phyloP scores from a whole-genome alignment of 2,329 filamentous ascomycete species.

The Nigrospora oryzae region DNA sequence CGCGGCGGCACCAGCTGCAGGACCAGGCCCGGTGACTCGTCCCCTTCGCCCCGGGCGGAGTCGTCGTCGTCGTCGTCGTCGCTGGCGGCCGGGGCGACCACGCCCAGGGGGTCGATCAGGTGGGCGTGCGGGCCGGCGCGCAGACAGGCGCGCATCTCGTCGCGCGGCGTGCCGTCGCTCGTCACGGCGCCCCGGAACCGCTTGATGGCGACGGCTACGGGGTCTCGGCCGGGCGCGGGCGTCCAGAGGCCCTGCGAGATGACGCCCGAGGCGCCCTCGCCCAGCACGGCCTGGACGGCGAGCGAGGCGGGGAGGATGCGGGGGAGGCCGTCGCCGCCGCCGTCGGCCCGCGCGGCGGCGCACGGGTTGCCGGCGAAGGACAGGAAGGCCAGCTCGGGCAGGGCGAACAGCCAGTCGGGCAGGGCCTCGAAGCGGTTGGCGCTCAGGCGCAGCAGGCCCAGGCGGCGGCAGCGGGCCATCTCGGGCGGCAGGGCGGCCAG shows the following conservation, averaged over 20 bases:
- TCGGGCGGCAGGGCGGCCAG: slow-evolving; percentile 27
- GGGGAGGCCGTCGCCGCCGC: slow-evolving; percentile 13
- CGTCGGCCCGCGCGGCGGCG: slow-evolving; percentile 11
- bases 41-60: no score
- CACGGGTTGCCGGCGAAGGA: slow-evolving; percentile 40
- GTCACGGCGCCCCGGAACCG: slow-evolving; percentile 38
- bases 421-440: slow-evolving; percentile 29
- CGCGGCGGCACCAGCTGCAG: slow-evolving; percentile 35
- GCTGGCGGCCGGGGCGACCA: slow-evolving; percentile 28
- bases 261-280: slow-evolving; percentile 36
- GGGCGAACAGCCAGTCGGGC: slow-evolving; percentile 32
- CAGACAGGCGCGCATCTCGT: slow-evolving; percentile 39
- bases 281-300: slow-evolving; percentile 28
- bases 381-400: slow-evolving; percentile 36
- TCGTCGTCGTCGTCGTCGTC: slow-evolving; percentile 6
- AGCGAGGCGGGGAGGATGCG: slow-evolving; percentile 29
- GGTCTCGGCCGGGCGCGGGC: slow-evolving; percentile 9
- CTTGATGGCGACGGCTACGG: slow-evolving; percentile 35
- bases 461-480: slow-evolving; percentile 33
- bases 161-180: slow-evolving; percentile 36
- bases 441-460: slow-evolving; percentile 33
- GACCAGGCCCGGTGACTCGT: slow-evolving; percentile 25
- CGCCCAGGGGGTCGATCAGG: slow-evolving; percentile 35
- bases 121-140: slow-evolving; percentile 35
- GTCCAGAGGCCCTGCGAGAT: slow-evolving; percentile 32